Evolutionary conservation across 2,329 filamentous ascomycete genomes (phyloP), one percentile per base, ranked within the genome.

Genomic region (Ophiostoma sp.): DNA sequence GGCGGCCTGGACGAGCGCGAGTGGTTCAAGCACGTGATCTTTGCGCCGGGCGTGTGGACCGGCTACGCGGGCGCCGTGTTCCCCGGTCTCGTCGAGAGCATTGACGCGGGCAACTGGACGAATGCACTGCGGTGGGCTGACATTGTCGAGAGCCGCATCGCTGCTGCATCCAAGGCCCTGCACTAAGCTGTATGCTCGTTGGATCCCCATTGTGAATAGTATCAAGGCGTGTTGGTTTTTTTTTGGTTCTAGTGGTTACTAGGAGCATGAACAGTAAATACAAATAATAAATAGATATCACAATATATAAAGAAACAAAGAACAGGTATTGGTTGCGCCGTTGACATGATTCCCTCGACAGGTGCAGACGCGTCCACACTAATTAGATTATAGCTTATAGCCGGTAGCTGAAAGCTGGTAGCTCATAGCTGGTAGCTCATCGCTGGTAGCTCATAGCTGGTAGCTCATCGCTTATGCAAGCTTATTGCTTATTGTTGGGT

Each of bases 51-150:
- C 0, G 77, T 93, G 52, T 96, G 92, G 91, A 96, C 92, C 0
- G 93, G 92, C 1, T 96, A 97, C 76, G 82, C 92, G 0, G 93
- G 92, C 75, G 84, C 85, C 86, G 86, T 88, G 14, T 88, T 86
- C 76, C 87, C 87, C 0, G 85, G 87, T 0, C 77, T 89, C 63
- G 80, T 83, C 14, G 87, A 89, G 76, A 86, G 84, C 67, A 87
- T 89, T 69, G 85, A 88, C 69, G 78, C 79, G 14, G 81, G 83
- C 72, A 84, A 89, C 74, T 88, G 82, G 73, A 77, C 75, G 16
- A 86, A 86, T 69, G 86, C 85, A 0, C 73, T 83, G 62, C 84
- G 82, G 74, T 89, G 87, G 87, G 80, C 83, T 2, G 78, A 76
- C 18, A 88, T 89, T 68, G 87, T 89, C 68, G 79, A 84, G 65